Evolutionary conservation across 768 basidiomycete species (phyloP), one percentile per base, ranked within the genome.

Genomic region (Podaxis rugospora): DNA sequence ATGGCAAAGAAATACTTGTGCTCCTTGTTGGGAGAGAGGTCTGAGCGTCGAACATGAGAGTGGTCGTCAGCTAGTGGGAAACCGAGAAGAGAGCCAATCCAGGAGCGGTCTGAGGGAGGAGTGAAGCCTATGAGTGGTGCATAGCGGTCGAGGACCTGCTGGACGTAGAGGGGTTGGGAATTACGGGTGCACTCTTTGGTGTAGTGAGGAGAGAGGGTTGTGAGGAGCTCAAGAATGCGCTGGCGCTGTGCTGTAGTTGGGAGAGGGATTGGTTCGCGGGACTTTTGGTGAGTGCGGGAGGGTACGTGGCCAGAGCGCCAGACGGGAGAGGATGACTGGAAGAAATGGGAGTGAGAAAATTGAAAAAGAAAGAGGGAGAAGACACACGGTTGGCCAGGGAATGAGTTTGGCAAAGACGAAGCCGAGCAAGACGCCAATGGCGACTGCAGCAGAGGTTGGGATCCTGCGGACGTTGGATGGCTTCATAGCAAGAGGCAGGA

Each of bases 1-100:
- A 99, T 98, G 62, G 94, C 96, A 75, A 99, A 97, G 76, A 93
- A 98, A 73, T 98, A 99, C 72, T 99, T 98, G 85, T 99, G 97
- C 65, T 89, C 84, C 68, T 79, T 80, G 10, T 57, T 59, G 18
- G 59, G 70, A 27, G 79, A 66, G 27, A 78, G 66, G 52, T 74
- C 74, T 16, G 75, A 68, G 32, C 78, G 72, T 51, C 73, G 70
- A 66, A 68, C 72, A 57, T 74, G 75, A 25, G 72, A 67, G 59
- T 76, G 74, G 60, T 81, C 76, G 36, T 82, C 76, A 56, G 74
- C 70, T 40, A 60, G 64, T 2, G 64, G 55, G 16, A 68, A 64
- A 16, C 67, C 71, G n/a, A 86, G 82, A 49, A 88, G 71, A 1
- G 76, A 72, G 50, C 83, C 77, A 46, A 89, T 68, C 88, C 89